Evolutionary conservation across 1,284 basidiomycete genomes (phyloP).

Genomic region (Mycosarcoma mackinlayi): DNA sequence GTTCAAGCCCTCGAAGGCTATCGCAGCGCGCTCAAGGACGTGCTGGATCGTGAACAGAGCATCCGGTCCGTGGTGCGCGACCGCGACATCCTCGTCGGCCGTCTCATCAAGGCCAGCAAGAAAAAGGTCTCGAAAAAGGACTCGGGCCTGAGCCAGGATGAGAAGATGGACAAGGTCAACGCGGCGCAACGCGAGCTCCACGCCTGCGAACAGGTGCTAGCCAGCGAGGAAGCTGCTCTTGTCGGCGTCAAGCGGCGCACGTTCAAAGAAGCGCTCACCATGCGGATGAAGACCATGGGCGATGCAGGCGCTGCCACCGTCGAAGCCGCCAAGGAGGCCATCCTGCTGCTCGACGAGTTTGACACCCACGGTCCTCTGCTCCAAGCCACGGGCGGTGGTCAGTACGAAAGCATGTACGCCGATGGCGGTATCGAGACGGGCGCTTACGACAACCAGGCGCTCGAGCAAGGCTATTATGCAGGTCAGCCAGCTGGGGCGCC

Average conservation of each 20-base stretch:
- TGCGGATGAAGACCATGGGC: slow-evolving; percentile 69
- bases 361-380: slow-evolving; percentile 62
- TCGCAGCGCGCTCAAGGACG: slow-evolving; percentile 69
- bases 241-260: slow-evolving; percentile 69
- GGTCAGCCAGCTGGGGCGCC: slow-evolving; percentile 17
- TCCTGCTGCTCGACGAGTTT: slow-evolving; percentile 67
- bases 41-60: slow-evolving; percentile 69
- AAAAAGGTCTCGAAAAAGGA: slow-evolving; percentile 60
- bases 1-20: slow-evolving; percentile 68
- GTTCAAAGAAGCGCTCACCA: slow-evolving; percentile 69
- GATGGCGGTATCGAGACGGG: slow-evolving; percentile 34
- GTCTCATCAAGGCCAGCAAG: slow-evolving; percentile 69
- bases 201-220: slow-evolving; percentile 69
- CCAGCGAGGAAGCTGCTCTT: slow-evolving; percentile 68
- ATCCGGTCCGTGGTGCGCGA: slow-evolving; percentile 69
- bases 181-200: slow-evolving; percentile 69
- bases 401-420: slow-evolving; percentile 56
- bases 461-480: slow-evolving; percentile 31
- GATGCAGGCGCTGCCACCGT: slow-evolving; percentile 69
- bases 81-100: slow-evolving; percentile 69
- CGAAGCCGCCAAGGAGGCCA: slow-evolving; percentile 67
- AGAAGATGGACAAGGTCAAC: slow-evolving; percentile 65
- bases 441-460: slow-evolving; percentile 39
- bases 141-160: slow-evolving; percentile 58
- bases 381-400: slow-evolving; percentile 44